Evolutionary conservation across 306 rosid species (phyloP), one percentile per base, ranked within the genome.

Genomic region (Cotoneaster glaucophyllus): DNA sequence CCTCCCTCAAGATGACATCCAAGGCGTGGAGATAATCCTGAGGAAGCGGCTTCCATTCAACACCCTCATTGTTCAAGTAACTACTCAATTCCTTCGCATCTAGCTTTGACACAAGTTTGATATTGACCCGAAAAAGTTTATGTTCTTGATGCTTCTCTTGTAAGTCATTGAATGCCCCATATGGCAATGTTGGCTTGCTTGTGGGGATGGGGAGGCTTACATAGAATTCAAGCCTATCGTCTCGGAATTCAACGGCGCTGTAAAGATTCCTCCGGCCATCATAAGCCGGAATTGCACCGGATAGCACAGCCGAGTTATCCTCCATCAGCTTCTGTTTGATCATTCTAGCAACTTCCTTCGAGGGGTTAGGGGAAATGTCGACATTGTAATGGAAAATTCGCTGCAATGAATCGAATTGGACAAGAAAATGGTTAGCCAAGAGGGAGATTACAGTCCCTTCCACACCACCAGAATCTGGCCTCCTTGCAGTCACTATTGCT

Each of bases 1-100:
- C 84, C 79, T 96, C 99, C 83, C 99, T 85, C 78, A 96, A 80
- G 71, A 90, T 92, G 11, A 96, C 97, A 87, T 96, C 99, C 83
- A 96, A 82, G 67, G 99, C 98, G 82, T 96, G 99, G 56, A 96
- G 93, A 81, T 92, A 96, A 78, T 96, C 98, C 83, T 96, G 99
- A 43, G 99, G 99, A 72, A 96, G 85, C 31, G 99, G 99, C 74
- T 78, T 75, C 98, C 98, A 89, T 17, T 90, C 91, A 61, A 92
- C 93, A 50, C 88, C 96, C 56, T 89, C 96, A 74, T 88, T 92
- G 85, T 81, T 84, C 85, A 96, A 76, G 87, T 90, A 96, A 56
- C 78, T 87, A 81, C 48, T 79, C 79, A 96, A 82, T 77, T 88
- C 93, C 75, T 84, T 85, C 69, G 93, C 99, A 73, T 88, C 85